Evolutionary conservation across 2,329 filamentous ascomycete genomes (phyloP).

Genomic region (Aspergillus sp.): DNA sequence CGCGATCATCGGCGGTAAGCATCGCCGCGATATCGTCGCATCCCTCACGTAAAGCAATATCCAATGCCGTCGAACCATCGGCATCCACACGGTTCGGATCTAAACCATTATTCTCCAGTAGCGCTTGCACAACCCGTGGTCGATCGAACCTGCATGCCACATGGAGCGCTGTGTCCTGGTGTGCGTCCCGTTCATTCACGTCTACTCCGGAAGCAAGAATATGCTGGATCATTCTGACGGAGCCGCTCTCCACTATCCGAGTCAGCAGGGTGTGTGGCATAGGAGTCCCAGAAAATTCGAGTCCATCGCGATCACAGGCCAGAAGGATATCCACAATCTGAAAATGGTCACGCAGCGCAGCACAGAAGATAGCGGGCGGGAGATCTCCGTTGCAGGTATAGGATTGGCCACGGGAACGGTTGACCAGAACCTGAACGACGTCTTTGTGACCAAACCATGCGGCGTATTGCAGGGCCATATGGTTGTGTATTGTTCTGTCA

Average conservation of each 20-base stretch:
- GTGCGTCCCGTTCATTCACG: neutral
- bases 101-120: neutral
- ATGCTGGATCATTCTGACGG: neutral
- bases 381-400: neutral
- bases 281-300: neutral
- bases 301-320: neutral
- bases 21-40: too few species aligned
- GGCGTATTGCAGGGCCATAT: neutral
- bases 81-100: too few species aligned
- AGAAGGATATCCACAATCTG: neutral
- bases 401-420: neutral
- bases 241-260: neutral
- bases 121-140: neutral
- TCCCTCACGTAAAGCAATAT: too few species aligned
- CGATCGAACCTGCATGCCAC: neutral
- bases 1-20: too few species aligned
- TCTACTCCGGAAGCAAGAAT: neutral
- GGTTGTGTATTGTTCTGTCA: neutral
- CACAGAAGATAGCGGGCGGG: neutral
- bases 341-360: neutral
- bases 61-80: too few species aligned
- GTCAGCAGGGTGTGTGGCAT: neutral
- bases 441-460: neutral
- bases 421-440: neutral
- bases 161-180: neutral